These are phyloP conservation scores for Sedum album DNA, from an alignment of 164 flowering plant species.

Conservation along the genomic window DNA sequence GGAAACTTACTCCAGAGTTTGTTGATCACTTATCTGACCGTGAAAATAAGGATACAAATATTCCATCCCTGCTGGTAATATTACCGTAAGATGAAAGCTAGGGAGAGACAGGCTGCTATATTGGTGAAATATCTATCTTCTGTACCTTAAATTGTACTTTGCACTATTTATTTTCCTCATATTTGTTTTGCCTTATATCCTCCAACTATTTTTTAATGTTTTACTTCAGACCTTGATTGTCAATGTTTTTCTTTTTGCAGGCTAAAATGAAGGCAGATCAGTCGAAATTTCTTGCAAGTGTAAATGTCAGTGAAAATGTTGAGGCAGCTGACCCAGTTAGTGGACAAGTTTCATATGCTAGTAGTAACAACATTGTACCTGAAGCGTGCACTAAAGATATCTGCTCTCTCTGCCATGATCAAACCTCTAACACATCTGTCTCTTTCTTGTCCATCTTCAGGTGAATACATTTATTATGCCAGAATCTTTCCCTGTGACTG, in stretches of 20 bases:
- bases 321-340: constrained; percentile 23
- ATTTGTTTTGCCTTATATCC: background rate
- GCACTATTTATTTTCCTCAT: background rate
- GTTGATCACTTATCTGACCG: constrained; percentile 29
- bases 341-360: constrained; percentile 22
- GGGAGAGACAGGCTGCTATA: constrained; percentile 88
- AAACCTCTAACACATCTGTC: constrained; percentile 52
- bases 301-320: constrained; percentile 34
- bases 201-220: background rate
- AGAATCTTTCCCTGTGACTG: background rate
- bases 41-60: constrained; percentile 16
- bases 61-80: constrained; percentile 37
- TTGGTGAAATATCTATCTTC: constrained; percentile 41
- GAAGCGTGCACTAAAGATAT: constrained; percentile 35
- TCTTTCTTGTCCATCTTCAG: constrained; percentile 82
- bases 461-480: constrained; percentile 20
- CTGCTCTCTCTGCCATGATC: constrained; percentile 90
- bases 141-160: background rate
- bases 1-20: constrained; percentile 65
- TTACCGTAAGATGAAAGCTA: constrained; percentile 64
- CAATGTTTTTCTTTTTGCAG: constrained; percentile 29
- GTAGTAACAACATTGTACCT: constrained; percentile 19
- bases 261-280: constrained; percentile 90
- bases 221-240: background rate
- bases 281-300: constrained; percentile 67